Evolutionary conservation across 371 early-diverging fungal species (phyloP), one percentile per base, ranked within the genome.

Genomic region (Mucor velutinosus): DNA sequence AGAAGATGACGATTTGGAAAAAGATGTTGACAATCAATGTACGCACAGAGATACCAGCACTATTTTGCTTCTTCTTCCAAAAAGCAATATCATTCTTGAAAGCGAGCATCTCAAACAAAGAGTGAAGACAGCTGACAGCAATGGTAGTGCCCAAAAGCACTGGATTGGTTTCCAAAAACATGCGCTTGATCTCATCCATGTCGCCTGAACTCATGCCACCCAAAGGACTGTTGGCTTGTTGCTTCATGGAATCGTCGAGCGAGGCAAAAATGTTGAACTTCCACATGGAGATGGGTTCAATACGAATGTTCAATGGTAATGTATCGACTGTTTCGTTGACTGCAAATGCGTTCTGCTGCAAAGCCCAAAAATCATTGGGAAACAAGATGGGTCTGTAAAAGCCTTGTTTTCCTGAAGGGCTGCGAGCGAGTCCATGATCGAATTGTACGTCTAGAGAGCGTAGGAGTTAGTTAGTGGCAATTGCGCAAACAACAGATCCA

Each of bases 41-140:
- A 41, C 96, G 90, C 23, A 96, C 90, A 0, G 95, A 94, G 15
- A 97, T 85, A 62, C 98, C 98, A 0, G 88, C 90, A 62, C 92
- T 80, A 71, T 89, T 88, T 59, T 90, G 88, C 72, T 92, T 91
- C 69, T 88, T 87, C 56, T 92, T 87, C 97, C 97, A 97, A 84
- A 95, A 95, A 11, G 93, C 81, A 69, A 97, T 93, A 75, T 96
- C 95, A 73, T 95, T 96, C 82, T 95, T 97, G 78, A 96, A 97
- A 0, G 97, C 97, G 65, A 97, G 79, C 79, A 97, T 93, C 75
- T 96, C 97, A 79, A 97, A 96, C 2, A 93, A 72, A 58, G 91
- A 89, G 80, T 97, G 98, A 15, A 97, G 75, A 5, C 91, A 58
- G 51, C 93, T 92, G 43, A 96, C 96, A 43, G 82, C 60, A 41